A percentile compares a stretch with the other conserved stretches of the same genome.
These are phyloP conservation scores for Trichophaea hybrida DNA, from an alignment of 2,329 filamentous ascomycete species.

Conservation along the genomic window DNA sequence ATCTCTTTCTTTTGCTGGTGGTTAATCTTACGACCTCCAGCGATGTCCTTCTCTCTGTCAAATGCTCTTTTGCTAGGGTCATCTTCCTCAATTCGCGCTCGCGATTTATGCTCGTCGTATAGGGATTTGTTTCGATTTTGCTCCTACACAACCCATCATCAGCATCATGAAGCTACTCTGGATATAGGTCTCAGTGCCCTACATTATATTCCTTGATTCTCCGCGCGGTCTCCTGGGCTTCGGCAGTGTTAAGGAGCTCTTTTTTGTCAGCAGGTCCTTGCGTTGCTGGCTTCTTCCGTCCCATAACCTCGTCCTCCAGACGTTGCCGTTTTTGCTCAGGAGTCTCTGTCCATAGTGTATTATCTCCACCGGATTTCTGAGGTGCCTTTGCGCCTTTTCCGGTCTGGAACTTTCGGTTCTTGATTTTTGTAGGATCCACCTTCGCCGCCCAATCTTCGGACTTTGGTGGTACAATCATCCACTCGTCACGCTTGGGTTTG, in stretches of 20 bases:
- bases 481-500: constrained; percentile 59
- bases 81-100: constrained; percentile 50
- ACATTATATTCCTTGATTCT: constrained; percentile 46
- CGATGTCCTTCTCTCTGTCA: constrained; percentile 90
- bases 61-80: constrained; percentile 83
- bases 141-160: constrained; percentile 36
- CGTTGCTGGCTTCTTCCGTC: constrained; percentile 38
- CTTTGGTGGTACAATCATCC: constrained; percentile 62
- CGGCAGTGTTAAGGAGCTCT: constrained; percentile 25
- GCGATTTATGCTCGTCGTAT: constrained; percentile 44
- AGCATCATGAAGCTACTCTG: constrained; percentile 23
- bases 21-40: constrained; percentile 55
- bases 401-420: constrained; percentile 68
- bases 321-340: constrained; percentile 73
- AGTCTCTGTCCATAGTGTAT: constrained; percentile 79
- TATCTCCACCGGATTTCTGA: constrained; percentile 33
- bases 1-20: constrained; percentile 62
- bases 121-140: constrained; percentile 44
- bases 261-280: constrained; percentile 23
- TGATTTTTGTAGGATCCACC: constrained; percentile 70
- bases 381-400: constrained; percentile 43
- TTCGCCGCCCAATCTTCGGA: constrained; percentile 41
- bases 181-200: constrained; percentile 27
- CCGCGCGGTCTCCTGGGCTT: constrained; percentile 35
- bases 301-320: constrained; percentile 68